Percentiles rank a stretch among this genome's conserved stretches.
Conservation (phyloP, 2,329 filamentous ascomycete species). For the Pseudopyricularia cyperi region DNA sequence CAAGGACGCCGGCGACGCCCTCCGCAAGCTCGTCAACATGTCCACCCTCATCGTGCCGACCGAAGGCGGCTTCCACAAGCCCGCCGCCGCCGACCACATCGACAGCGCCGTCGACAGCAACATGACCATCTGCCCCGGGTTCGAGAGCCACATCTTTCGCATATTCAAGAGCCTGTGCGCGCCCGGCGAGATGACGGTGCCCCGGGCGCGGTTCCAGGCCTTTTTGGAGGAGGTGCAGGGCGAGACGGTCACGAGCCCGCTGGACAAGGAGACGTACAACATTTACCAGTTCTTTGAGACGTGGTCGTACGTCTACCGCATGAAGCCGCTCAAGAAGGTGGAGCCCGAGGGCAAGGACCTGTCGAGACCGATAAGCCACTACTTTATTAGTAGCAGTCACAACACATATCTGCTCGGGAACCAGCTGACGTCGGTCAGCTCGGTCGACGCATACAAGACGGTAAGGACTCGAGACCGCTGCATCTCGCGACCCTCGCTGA, state of each 20-base stretch:
- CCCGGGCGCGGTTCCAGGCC: constrained; percentile 24
- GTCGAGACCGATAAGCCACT: constrained; percentile 64
- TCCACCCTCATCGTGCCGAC: constrained; percentile 18
- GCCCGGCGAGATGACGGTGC: constrained; percentile 17
- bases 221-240: constrained; percentile 40
- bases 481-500: neutral
- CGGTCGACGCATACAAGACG: constrained; percentile 64
- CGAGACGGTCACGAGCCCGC: constrained; percentile 21
- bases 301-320: constrained; percentile 28
- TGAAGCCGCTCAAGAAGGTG: constrained; percentile 21
- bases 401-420: constrained; percentile 88
- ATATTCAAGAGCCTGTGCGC: constrained; percentile 33
- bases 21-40: constrained; percentile 8
- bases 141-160: constrained; percentile 29
- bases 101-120: constrained; percentile 6
- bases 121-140: constrained; percentile 7
- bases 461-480: constrained; percentile 23
- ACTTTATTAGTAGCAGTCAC: constrained; percentile 90
- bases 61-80: constrained; percentile 12
- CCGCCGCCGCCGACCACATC: constrained; percentile 8
- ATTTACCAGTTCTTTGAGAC: constrained; percentile 36
- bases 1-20: neutral
- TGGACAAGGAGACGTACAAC: constrained; percentile 27
- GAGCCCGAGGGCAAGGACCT: constrained; percentile 36
- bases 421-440: constrained; percentile 67